Conservation (phyloP, 2,329 filamentous ascomycete species). For the Mariannaea sp. region DNA sequence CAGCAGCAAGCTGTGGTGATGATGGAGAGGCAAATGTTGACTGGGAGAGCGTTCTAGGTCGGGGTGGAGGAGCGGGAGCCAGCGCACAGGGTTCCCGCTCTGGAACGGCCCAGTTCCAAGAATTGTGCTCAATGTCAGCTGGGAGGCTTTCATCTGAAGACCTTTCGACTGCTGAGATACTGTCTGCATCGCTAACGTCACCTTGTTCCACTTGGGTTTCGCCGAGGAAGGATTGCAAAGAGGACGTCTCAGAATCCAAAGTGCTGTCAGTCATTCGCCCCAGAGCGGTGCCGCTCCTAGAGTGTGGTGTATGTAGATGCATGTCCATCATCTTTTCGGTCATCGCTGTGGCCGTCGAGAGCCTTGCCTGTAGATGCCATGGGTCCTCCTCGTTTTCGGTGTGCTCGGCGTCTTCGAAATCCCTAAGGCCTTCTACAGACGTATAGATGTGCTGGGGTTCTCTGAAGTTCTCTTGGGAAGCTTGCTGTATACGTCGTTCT, state of each 20-base stretch:
- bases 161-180: not conserved
- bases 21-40: not conserved
- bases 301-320: not conserved
- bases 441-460: not conserved
- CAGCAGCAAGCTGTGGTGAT: not conserved
- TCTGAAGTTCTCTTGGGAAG: not conserved
- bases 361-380: slow-evolving; percentile 6
- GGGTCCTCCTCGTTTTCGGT: not conserved
- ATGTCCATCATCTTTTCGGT: not conserved
- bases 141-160: not conserved
- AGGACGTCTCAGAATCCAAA: slow-evolving; percentile 2
- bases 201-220: slow-evolving; percentile 3
- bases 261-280: slow-evolving; percentile 17
- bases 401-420: not conserved
- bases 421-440: not conserved
- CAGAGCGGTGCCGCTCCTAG: not conserved
- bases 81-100: not conserved
- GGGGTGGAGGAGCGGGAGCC: slow-evolving; percentile 9
- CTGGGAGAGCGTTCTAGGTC: not conserved
- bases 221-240: slow-evolving; percentile 12
- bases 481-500: not conserved
- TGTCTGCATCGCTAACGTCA: slow-evolving; percentile 1
- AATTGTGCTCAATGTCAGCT: slow-evolving; percentile 3
- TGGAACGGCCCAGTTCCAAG: slow-evolving; percentile 19
- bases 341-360: not conserved